These are phyloP conservation scores for Zymoseptoria tritici DNA, from an alignment of 2,329 filamentous ascomycete genomes.

Conservation along the genomic window DNA sequence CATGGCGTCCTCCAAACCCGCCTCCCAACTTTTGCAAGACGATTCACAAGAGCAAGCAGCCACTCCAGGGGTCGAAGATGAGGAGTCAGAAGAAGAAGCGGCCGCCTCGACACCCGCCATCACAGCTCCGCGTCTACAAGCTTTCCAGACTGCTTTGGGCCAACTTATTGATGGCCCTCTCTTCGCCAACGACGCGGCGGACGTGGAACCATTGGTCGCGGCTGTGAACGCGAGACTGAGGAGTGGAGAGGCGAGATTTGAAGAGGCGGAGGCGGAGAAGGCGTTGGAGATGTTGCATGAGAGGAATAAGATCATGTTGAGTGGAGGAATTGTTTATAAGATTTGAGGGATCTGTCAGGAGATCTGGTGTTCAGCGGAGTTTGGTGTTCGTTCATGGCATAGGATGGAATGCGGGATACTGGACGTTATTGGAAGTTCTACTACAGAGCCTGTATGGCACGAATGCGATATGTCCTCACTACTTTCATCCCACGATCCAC, in stretches of 20 bases:
- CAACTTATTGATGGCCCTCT: conserved; percentile 72
- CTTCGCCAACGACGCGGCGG: conserved; percentile 81
- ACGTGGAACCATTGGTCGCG: conserved; percentile 64
- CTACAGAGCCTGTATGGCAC: neutral
- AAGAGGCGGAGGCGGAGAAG: conserved; percentile 62
- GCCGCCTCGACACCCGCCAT: conserved; percentile 45
- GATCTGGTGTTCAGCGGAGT: neutral
- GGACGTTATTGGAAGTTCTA: neutral
- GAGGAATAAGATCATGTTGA: conserved; percentile 78
- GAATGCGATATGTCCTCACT: neutral
- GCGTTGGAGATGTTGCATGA: conserved; percentile 75
- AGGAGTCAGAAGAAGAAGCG: conserved; percentile 27
- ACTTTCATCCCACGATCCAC: neutral
- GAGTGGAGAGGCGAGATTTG: conserved; percentile 54
- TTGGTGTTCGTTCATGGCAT: no score
- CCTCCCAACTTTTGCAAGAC: conserved; percentile 59
- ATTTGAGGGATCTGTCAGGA: conserved; percentile 21
- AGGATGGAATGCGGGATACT: neutral
- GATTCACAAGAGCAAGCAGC: conserved; percentile 43
- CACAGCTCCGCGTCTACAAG: conserved; percentile 54
- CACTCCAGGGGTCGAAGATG: conserved; percentile 10
- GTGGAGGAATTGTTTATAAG: conserved; percentile 45
- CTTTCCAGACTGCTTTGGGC: conserved; percentile 76
- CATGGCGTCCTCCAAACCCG: conserved; percentile 71
- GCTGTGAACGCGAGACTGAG: conserved; percentile 71